Evolutionary conservation across 23 red algal species (phyloP).

Genomic region (Chondrus crispus): DNA sequence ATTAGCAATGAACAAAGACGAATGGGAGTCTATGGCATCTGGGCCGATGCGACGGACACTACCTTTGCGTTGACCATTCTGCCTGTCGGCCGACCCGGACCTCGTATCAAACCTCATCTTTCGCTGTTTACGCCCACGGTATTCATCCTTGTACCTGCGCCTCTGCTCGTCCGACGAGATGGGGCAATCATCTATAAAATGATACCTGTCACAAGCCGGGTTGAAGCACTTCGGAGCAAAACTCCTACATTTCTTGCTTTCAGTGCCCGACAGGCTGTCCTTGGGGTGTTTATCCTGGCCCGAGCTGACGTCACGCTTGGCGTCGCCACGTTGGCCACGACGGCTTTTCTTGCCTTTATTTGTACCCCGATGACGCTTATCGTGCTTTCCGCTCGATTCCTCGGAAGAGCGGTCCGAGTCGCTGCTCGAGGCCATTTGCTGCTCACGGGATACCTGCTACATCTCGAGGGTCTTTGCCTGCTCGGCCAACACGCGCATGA

Average conservation of each 20-base stretch:
- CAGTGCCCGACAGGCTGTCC: too few relatives aligned
- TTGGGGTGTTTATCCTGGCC: background rate
- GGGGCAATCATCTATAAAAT: background rate
- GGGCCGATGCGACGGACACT: background rate
- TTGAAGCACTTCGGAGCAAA: slow-evolving; percentile 17
- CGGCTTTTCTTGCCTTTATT: background rate
- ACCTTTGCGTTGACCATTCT: background rate
- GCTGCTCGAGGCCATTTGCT: background rate
- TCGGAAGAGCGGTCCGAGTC: background rate
- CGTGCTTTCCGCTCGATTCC: background rate
- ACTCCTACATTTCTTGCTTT: too few relatives aligned
- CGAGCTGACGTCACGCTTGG: background rate
- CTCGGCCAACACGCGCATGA: background rate
- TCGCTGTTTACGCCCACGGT: background rate
- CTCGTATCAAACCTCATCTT: background rate
- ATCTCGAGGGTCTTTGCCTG: background rate
- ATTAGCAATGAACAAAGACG: background rate
- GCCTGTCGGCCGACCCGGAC: background rate
- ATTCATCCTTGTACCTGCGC: background rate
- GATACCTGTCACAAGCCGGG: background rate
- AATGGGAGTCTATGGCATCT: background rate
- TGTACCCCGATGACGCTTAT: background rate
- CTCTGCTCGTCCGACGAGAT: background rate
- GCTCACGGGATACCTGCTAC: background rate
- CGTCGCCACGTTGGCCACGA: background rate